These are phyloP conservation scores for Colletotrichum incanum DNA, from an alignment of 2,329 filamentous ascomycete species.

Conservation along the genomic window DNA sequence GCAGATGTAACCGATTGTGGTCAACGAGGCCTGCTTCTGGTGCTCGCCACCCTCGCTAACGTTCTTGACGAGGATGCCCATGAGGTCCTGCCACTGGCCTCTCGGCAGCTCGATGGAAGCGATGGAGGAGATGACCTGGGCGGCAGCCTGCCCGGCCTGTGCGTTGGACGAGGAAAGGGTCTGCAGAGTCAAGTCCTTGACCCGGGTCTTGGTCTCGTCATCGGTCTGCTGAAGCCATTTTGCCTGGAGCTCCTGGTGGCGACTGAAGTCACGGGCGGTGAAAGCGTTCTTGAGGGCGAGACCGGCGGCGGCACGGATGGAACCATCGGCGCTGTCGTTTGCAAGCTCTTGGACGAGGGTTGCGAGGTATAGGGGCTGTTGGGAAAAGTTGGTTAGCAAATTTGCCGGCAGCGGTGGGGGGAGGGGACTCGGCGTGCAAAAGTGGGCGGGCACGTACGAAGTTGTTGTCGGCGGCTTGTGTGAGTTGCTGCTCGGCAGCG, in stretches of 20 bases:
- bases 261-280: slow-evolving; percentile 89
- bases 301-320: slow-evolving; percentile 94
- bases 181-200: slow-evolving; percentile 92
- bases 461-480: slow-evolving; percentile 92
- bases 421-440: slow-evolving; percentile 40
- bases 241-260: slow-evolving; percentile 90
- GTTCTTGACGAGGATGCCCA: slow-evolving; percentile 90
- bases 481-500: slow-evolving; percentile 94
- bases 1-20: slow-evolving; percentile 98
- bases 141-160: slow-evolving; percentile 89
- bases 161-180: slow-evolving; percentile 85
- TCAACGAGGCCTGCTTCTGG: slow-evolving; percentile 94
- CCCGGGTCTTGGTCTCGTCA: slow-evolving; percentile 84
- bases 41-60: slow-evolving; percentile 89
- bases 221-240: slow-evolving; percentile 93
- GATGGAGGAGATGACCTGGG: slow-evolving; percentile 95
- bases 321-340: slow-evolving; percentile 86
- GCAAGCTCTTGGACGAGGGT: slow-evolving; percentile 95
- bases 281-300: slow-evolving; percentile 99
- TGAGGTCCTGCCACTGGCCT: slow-evolving; percentile 93
- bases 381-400: slow-evolving; percentile 48
- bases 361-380: slow-evolving; percentile 89
- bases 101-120: slow-evolving; percentile 95
- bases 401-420: slow-evolving; percentile 34
- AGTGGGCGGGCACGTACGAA: slow-evolving; percentile 76